Percentiles rank a stretch among this genome's conserved stretches.
Conservation (phyloP, 192 early-diverging fungal species). For the Backusella circina region DNA sequence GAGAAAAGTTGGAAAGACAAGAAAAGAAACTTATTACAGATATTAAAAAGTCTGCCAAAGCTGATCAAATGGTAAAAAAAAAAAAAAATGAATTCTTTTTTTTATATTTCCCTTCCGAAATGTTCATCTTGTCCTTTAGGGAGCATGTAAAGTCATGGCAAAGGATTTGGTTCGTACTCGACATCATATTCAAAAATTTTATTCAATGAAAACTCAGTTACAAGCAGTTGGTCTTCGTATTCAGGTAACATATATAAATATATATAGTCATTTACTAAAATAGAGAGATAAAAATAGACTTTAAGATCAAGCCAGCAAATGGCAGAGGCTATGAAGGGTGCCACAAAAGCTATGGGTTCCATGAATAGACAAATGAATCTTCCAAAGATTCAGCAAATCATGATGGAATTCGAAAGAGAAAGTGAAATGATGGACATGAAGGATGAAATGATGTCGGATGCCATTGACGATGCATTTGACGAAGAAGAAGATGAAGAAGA, state of each 20-base stretch:
- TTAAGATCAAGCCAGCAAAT: constrained; percentile 94
- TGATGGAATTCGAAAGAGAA: constrained; percentile 97
- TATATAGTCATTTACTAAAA: neutral
- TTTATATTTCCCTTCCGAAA: constrained; percentile 29
- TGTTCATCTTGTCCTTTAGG: neutral
- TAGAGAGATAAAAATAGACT: constrained; percentile 53
- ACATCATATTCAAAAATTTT: constrained; percentile 92
- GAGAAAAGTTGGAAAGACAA: constrained; percentile 83
- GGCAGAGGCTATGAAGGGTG: constrained; percentile 93
- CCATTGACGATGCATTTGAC: constrained; percentile 95
- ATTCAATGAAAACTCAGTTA: constrained; percentile 91
- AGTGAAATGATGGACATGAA: constrained; percentile 98
- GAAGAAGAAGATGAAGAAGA: constrained; percentile 95
- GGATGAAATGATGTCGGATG: constrained; percentile 97
- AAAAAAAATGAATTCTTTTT: constrained; percentile 16
- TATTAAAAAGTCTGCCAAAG: constrained; percentile 92
- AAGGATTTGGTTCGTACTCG: constrained; percentile 96
- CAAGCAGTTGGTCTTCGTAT: constrained; percentile 87
- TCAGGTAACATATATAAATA: constrained; percentile 56
- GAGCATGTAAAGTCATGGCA: constrained; percentile 93
- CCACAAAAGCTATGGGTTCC: constrained; percentile 91
- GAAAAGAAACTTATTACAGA: constrained; percentile 95
- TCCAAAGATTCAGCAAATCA: constrained; percentile 89
- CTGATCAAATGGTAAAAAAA: constrained; percentile 77
- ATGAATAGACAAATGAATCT: constrained; percentile 97